Base-by-base conservation (phyloP, 176 grass and related monocot genomes). In the Phoenix roebelenii region DNA sequence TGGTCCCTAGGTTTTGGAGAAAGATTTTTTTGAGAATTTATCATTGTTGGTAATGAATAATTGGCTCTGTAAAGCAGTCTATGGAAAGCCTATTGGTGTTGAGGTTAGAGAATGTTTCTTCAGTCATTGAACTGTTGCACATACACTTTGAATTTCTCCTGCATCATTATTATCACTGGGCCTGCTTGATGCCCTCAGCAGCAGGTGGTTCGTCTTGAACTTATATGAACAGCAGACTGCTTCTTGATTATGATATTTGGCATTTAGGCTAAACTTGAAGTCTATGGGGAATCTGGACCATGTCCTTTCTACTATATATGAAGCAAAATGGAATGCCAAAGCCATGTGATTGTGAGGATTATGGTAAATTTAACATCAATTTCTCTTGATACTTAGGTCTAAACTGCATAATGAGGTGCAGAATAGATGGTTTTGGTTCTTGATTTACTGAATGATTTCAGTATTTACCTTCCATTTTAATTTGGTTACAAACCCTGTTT, bases 321-420 rank as follows among this genome's bases (percentile, higher is more conserved):
- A 60, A 60, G 26, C 58, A 16, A 39, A n/a, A 35, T 39, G 26
- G 58, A n/a, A 60, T 60, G 58, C 15, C 24, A 18, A 32, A 26
- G 17, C 25, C 26, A 60, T 60, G 69, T 78, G 76, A 22, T 23
- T 73, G 64, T 61, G 61, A 20, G 68, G 65, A 72, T 58, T 57
- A 26, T 74, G 66, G 70, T 66, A 74, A 58, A 18, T 49, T 67
- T 61, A 7, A 55, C 39, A 60, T 74, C 17, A 51, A 30, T 35
- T 17, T 66, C 58, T 74, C 26, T 72, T 65, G 61, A 78, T 77
- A 71, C 22, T 7, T 82, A 82, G 74, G 29, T 70, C 69, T 77
- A 57, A 81, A 64, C 49, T 64, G 55, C 63, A 59, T 64, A 26
- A 55, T 64, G 64, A 62, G 55, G 25, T 51, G 48, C 23, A 1